Percentiles rank a stretch among this genome's conserved stretches.
Evolutionary conservation across 352 stramenopile genomes (phyloP).

Genomic region (Phytopythium cucurbitacearum): DNA sequence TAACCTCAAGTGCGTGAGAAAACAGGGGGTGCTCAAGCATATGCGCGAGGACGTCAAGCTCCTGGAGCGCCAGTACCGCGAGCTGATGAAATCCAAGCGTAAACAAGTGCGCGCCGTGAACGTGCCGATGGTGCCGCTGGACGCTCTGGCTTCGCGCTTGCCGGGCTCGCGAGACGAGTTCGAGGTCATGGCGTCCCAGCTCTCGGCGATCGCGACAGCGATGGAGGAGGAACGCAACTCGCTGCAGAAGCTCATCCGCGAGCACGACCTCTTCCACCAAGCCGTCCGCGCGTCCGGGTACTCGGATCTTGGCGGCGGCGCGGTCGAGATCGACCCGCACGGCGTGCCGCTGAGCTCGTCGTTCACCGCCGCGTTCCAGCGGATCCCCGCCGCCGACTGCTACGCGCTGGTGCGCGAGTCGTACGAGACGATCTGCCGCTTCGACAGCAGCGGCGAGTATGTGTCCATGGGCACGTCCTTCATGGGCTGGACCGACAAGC

Average conservation of each 20-base stretch:
- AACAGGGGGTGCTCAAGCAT: conserved; percentile 13
- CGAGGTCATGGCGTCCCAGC: conserved; percentile 25
- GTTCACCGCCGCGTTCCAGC: conserved; percentile 17
- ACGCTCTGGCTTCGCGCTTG: conserved; percentile 4
- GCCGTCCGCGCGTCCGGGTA: conserved; percentile 16
- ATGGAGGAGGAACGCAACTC: conserved; percentile 36
- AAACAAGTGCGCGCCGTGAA: conserved; percentile 11
- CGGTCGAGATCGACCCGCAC: conserved; percentile 6
- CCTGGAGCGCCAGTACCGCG: conserved; percentile 37
- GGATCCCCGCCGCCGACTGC: conserved; percentile 20
- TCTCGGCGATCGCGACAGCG: conserved; percentile 29
- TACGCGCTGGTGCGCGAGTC: conserved; percentile 56
- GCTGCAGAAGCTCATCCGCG: conserved; percentile 24
- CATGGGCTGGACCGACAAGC: conserved; percentile 56
- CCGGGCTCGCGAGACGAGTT: conserved; percentile 10
- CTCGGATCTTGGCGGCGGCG: conserved; percentile 4
- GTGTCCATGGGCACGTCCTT: conserved; percentile 35
- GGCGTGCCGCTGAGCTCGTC: conserved; percentile 34
- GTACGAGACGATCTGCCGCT: conserved; percentile 42
- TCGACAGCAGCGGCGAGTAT: conserved; percentile 30
- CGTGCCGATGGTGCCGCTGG: conserved; percentile 3
- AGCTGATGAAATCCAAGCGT: conserved; percentile 23
- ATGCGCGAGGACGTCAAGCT: conserved; percentile 55
- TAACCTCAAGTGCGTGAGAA: background rate
- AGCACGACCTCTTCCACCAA: conserved; percentile 29